A percentile compares a stretch with the other conserved stretches of the same genome.
Evolutionary conservation across 2,329 filamentous ascomycete genomes (phyloP).

Genomic region (Grosmannia huntii): DNA sequence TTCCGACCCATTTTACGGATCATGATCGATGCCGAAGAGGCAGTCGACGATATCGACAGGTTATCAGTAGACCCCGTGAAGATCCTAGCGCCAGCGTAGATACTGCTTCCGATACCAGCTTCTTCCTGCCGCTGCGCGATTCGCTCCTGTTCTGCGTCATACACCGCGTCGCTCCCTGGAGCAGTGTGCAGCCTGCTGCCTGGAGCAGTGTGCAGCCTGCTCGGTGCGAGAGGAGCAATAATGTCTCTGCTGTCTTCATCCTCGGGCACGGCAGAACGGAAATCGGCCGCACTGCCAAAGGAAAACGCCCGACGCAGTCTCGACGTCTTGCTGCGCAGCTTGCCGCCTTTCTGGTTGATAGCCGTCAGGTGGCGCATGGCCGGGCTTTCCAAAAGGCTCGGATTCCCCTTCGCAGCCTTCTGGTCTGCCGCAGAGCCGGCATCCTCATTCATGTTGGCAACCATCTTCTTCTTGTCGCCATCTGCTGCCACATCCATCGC

Average conservation of each 20-base stretch:
- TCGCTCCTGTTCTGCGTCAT: conserved; percentile 79
- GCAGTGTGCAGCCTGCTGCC: conserved; percentile 51
- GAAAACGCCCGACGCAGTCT: conserved; percentile 85
- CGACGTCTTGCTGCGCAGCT: conserved; percentile 73
- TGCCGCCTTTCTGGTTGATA: conserved; percentile 69
- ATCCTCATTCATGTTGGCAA: conserved; percentile 10
- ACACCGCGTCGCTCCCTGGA: conserved; percentile 46
- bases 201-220: conserved; percentile 55
- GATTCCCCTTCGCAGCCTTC: conserved; percentile 14
- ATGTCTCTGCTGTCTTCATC: conserved; percentile 2
- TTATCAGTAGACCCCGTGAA: conserved; percentile 93
- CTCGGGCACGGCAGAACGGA: conserved; percentile 57
- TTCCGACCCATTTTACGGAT: conserved; percentile 97
- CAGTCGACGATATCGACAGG: conserved; percentile 78
- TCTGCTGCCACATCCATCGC: conserved; percentile 44
- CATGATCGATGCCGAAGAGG: conserved; percentile 84
- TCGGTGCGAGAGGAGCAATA: conserved; percentile 10
- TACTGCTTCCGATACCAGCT: conserved; percentile 79
- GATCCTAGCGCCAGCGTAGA: conserved; percentile 76
- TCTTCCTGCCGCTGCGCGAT: conserved; percentile 91
- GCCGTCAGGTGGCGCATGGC: conserved; percentile 77
- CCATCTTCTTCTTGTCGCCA: background rate
- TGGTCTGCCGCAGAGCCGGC: conserved; percentile 11
- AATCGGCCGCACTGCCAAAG: conserved; percentile 88
- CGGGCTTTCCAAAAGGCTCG: conserved; percentile 42